Conservation (phyloP, 2,329 filamentous ascomycete genomes). For the Lachnellula suecica region DNA sequence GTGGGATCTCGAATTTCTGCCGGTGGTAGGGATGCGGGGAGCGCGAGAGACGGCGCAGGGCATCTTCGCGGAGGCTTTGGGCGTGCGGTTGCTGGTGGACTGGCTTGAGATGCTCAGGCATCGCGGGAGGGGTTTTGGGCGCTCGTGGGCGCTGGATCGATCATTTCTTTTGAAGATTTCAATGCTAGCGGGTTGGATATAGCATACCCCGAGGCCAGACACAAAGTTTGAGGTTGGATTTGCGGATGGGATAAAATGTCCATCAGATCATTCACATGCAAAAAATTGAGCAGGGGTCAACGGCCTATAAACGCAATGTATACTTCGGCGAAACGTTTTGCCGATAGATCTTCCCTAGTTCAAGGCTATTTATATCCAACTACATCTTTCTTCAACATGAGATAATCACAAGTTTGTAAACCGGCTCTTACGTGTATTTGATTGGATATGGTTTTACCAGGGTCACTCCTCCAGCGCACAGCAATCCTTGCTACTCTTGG, state of each 20-base stretch:
- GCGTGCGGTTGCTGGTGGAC: constrained; percentile 19
- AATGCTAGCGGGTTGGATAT: not conserved
- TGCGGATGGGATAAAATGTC: not conserved
- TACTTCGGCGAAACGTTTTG: not conserved
- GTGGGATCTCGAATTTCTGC: constrained; percentile 54
- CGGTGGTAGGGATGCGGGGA: constrained; percentile 69
- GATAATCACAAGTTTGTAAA: not conserved
- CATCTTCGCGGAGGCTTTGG: constrained; percentile 24
- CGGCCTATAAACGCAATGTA: no score
- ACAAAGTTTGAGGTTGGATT: not conserved
- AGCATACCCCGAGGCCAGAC: not conserved
- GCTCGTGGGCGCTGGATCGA: constrained; percentile 14
- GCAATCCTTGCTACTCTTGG: no score
- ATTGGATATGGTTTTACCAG: no score
- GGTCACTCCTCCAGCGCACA: no score
- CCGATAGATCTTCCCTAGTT: no score
- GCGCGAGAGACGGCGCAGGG: constrained; percentile 37
- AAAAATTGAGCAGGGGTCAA: constrained; percentile 13
- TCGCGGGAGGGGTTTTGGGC: constrained; percentile 17
- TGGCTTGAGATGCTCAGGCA: constrained; percentile 27
- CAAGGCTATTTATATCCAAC: no score
- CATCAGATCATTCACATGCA: constrained; percentile 19
- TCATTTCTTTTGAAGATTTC: constrained; percentile 19
- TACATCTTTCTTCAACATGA: not conserved
- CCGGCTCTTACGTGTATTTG: no score